Conservation (phyloP, 495 filamentous ascomycete species). For the Trichoderma gamsii region DNA sequence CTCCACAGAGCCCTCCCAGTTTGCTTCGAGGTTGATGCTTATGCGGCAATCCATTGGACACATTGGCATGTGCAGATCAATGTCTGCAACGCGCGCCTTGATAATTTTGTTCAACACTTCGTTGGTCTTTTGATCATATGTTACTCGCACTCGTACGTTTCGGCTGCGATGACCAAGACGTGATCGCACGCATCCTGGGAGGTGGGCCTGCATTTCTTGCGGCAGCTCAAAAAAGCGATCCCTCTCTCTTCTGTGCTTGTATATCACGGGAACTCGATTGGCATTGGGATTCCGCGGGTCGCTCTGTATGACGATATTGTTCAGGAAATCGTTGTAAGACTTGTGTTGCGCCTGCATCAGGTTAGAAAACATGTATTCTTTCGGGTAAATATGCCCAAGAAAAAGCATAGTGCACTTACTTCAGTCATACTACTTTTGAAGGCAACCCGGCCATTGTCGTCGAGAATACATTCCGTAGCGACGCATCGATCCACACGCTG, state of each 20-base stretch:
- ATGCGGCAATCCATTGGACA: conserved; percentile 77
- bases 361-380: background rate
- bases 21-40: conserved; percentile 85
- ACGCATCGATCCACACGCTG: conserved; percentile 62
- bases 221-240: conserved; percentile 80
- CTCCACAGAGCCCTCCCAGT: conserved; percentile 62
- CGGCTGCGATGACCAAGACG: conserved; percentile 38
- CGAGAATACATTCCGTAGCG: conserved; percentile 59
- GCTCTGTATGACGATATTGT: conserved; percentile 54
- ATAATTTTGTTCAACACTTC: conserved; percentile 76
- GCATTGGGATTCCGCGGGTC: conserved; percentile 37
- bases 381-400: background rate
- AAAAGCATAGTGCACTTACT: conserved; percentile 41
- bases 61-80: conserved; percentile 69
- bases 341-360: conserved; percentile 63
- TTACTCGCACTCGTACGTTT: conserved; percentile 66
- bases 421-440: conserved; percentile 85
- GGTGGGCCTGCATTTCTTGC: conserved; percentile 36
- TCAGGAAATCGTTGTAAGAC: conserved; percentile 72
- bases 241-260: conserved; percentile 70
- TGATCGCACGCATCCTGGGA: conserved; percentile 43
- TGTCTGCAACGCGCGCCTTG: conserved; percentile 78
- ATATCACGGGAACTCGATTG: conserved; percentile 62
- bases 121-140: conserved; percentile 65
- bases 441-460: conserved; percentile 39